Conservation (phyloP, 441 rosid species). For the Raphanus hybrid region DNA sequence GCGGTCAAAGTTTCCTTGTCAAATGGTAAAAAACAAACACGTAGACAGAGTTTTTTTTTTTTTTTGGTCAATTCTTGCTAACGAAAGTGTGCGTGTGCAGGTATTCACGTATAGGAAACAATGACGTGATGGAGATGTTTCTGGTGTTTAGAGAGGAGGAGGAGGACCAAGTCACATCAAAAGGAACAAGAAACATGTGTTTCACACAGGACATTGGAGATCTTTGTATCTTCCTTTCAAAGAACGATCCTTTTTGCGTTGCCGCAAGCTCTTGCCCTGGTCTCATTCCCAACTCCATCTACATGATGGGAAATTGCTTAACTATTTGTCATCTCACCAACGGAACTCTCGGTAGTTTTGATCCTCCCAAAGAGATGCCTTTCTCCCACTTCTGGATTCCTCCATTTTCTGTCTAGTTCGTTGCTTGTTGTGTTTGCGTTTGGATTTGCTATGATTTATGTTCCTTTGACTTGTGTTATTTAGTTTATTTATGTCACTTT, state of each 20-base stretch:
- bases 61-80: background rate
- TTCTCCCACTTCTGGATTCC: conserved; percentile 12
- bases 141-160: background rate
- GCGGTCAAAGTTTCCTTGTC: conserved; percentile 25
- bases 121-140: too few species aligned
- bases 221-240: conserved; percentile 22
- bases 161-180: background rate
- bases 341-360: background rate
- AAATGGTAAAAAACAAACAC: background rate
- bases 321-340: background rate
- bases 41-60: background rate
- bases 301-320: background rate
- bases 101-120: background rate
- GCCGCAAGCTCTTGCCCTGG: conserved; percentile 23
- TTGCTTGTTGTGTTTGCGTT: background rate
- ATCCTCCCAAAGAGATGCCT: background rate
- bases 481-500: too few species aligned
- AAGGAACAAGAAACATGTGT: conserved; percentile 7
- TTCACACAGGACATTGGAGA: conserved; percentile 23
- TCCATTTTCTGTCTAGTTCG: conserved; percentile 1
- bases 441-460: background rate
- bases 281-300: conserved; percentile 14
- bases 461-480: too few species aligned
- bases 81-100: background rate
- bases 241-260: conserved; percentile 9